phyloP scores from a whole-genome alignment of 345 rosid species.

The Carallia brachiata region DNA sequence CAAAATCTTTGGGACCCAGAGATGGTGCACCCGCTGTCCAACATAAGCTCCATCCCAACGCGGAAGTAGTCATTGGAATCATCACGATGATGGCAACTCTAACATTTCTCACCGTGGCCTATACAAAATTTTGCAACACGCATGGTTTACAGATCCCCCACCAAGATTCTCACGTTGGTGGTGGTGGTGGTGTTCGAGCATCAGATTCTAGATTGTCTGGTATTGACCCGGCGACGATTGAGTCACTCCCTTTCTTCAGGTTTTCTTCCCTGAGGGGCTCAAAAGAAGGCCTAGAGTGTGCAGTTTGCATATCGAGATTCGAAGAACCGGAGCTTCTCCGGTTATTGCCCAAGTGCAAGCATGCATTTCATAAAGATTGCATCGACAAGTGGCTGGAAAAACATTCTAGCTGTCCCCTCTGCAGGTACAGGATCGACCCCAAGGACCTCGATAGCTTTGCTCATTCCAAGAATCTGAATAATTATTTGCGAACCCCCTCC shows the following conservation, averaged over 20 bases:
- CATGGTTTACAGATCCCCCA: not conserved
- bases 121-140: slow-evolving; percentile 34
- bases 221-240: slow-evolving; percentile 34
- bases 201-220: slow-evolving; percentile 40
- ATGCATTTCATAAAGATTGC: slow-evolving; percentile 43
- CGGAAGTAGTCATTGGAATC: slow-evolving; percentile 27
- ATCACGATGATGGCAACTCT: slow-evolving; percentile 23
- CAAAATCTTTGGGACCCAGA: not conserved
- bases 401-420: slow-evolving; percentile 19
- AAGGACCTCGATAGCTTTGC: slow-evolving; percentile 24
- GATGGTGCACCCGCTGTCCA: slow-evolving; percentile 12
- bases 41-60: slow-evolving; percentile 13
- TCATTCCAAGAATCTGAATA: slow-evolving; percentile 27
- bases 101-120: slow-evolving; percentile 33
- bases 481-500: slow-evolving; percentile 22
- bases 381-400: slow-evolving; percentile 47
- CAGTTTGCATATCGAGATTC: slow-evolving; percentile 40
- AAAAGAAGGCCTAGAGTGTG: slow-evolving; percentile 47
- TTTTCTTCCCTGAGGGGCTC: slow-evolving; percentile 43
- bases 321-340: slow-evolving; percentile 42
- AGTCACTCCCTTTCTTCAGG: slow-evolving; percentile 46
- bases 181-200: not conserved
- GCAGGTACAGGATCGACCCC: slow-evolving; percentile 35
- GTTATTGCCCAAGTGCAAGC: slow-evolving; percentile 45
- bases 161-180: not conserved